These are phyloP conservation scores for Sclerotinia spermophila DNA, from an alignment of 2,329 filamentous ascomycete species.

Conservation along the genomic window DNA sequence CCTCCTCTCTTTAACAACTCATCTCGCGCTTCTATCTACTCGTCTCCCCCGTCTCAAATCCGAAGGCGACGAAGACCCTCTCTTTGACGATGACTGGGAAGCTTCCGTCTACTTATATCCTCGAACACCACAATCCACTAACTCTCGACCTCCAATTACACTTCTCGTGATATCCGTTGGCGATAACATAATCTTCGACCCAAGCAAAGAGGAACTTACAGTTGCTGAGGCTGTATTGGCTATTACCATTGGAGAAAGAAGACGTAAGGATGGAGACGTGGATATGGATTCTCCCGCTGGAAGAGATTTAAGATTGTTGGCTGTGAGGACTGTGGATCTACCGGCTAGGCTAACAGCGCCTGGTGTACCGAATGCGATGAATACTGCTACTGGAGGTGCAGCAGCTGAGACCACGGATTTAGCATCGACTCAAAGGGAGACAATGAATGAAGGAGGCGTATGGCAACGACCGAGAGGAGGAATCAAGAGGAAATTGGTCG, in stretches of 20 bases:
- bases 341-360: constrained; percentile 70
- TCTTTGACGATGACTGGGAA: constrained; percentile 98
- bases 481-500: constrained; percentile 69
- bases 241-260: constrained; percentile 64
- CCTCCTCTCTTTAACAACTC: constrained; percentile 85
- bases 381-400: constrained; percentile 49
- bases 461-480: constrained; percentile 86
- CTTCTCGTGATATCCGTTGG: constrained; percentile 85
- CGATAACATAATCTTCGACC: constrained; percentile 90
- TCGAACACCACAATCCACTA: constrained; percentile 27
- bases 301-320: constrained; percentile 55
- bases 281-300: constrained; percentile 40
- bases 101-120: constrained; percentile 72
- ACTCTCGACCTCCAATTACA: constrained; percentile 73
- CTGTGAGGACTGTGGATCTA: constrained; percentile 70
- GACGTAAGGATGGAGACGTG: constrained; percentile 36
- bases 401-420: constrained; percentile 41
- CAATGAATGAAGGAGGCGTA: constrained; percentile 63
- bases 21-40: constrained; percentile 86
- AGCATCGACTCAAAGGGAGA: constrained; percentile 46
- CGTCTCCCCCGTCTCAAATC: constrained; percentile 81
- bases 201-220: constrained; percentile 83
- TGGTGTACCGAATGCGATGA: constrained; percentile 62
- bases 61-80: constrained; percentile 88
- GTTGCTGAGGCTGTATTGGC: constrained; percentile 89